Evolutionary conservation across 768 basidiomycete genomes (phyloP).

Genomic region (Krasilnikovozyma curviuscula): DNA sequence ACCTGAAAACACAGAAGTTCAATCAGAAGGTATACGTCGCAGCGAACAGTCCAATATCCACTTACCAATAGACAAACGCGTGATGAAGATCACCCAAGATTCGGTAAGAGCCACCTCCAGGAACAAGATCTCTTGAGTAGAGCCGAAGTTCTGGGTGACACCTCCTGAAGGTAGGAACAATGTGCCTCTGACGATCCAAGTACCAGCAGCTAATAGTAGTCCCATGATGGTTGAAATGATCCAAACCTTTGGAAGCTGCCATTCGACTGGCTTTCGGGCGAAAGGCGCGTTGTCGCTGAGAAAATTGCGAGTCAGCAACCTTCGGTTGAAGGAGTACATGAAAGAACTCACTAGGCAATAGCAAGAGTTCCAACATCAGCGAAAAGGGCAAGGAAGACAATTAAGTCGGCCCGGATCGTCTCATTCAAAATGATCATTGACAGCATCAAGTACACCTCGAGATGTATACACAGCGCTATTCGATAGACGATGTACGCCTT

Average conservation of each 20-base stretch:
- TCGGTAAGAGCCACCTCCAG: constrained; percentile 35
- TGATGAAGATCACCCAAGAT: constrained; percentile 29
- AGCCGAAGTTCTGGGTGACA: constrained; percentile 33
- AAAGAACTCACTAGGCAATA: constrained; percentile 9
- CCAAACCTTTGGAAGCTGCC: constrained; percentile 37
- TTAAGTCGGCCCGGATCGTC: constrained; percentile 33
- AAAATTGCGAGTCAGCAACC: constrained; percentile 30
- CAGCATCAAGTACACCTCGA: constrained; percentile 33
- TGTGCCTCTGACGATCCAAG: constrained; percentile 33
- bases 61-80: not conserved
- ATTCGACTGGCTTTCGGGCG: constrained; percentile 31
- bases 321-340: not conserved
- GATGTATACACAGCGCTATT: constrained; percentile 35
- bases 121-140: constrained; percentile 33
- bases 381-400: constrained; percentile 33
- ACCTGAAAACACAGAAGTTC: constrained; percentile 19
- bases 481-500: constrained; percentile 31
- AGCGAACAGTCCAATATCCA: not conserved
- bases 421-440: constrained; percentile 34
- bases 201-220: constrained; percentile 30
- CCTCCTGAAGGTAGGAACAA: constrained; percentile 26
- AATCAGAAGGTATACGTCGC: not conserved
- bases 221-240: constrained; percentile 31
- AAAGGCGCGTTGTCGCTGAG: constrained; percentile 32
- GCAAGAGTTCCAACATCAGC: constrained; percentile 19